Base-by-base conservation (phyloP, 2,329 filamentous ascomycete genomes). In the Akanthomyces dipterigenus region DNA sequence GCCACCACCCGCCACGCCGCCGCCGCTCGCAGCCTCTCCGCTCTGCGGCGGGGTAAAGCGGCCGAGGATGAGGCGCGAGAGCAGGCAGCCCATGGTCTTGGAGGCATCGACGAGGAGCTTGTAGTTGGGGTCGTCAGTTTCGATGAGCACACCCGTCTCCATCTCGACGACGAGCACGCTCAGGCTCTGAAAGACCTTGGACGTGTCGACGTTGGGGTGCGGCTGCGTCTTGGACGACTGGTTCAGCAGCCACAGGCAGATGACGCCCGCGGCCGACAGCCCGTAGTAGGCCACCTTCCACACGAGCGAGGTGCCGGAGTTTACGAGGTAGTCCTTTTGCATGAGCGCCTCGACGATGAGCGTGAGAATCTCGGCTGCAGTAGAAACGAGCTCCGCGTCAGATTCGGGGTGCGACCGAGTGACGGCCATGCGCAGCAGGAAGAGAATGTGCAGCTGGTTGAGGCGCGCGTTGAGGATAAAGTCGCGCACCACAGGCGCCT, bases 221-320 rank as follows among this genome's bases (percentile, higher is more conserved):
- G 48, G 57, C 11, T 65, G 43, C 26, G 61, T n/a, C 12, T 53
- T 56, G 12, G 61, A 58, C 7, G 60, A 50, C 26, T 63, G 55
- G 43, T 56, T 22, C 16, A 65, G 56, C 5, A 66, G 61, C 49
- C 64, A 63, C 9, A 66, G 45, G 7, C 60, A 63, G 20, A 67
- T 63, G 14, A 66, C 60, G 16, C 65, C 65, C 2, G 65, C 64
- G 2, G 65, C 62, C 24, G 65, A 61, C 31, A 67, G 53, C 38
- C 65, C 65, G n/a, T 63, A 67, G 28, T 66, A 65, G 2, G 64
- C 62, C 5, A 67, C 63, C 51, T 63, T 63, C 61, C 61, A 63
- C n/a, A 60, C 56, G 12, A 63, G 31, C 20, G 61, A 63, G 36
- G 61, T 63, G n/a, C 51, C 51, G n/a, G 61, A 63, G 38, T 63